Evolutionary conservation across 83 land plant species (phyloP).

Genomic region (Thuja plicata): DNA sequence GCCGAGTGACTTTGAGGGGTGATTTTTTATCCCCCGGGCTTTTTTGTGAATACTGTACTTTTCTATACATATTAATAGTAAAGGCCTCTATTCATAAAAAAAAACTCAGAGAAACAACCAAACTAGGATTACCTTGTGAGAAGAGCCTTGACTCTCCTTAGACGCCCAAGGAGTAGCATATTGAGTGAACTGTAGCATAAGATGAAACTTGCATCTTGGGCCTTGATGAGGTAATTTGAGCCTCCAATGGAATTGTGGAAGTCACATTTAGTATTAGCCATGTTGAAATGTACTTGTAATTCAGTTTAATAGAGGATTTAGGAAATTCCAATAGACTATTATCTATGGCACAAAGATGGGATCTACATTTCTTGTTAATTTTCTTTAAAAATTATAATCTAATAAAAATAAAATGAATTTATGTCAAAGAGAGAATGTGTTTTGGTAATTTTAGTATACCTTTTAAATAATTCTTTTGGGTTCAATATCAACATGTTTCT

Average conservation of each 20-base stretch:
- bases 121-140: slow-evolving; percentile 28
- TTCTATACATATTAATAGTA: no score
- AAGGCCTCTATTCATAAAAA: no score
- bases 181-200: slow-evolving; percentile 26
- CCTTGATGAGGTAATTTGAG: slow-evolving; percentile 14
- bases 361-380: no score
- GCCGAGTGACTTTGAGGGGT: no score
- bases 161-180: slow-evolving; percentile 38
- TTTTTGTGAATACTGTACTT: no score
- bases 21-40: no score
- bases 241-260: slow-evolving; percentile 33
- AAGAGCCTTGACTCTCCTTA: slow-evolving; percentile 27
- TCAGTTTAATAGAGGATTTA: background rate
- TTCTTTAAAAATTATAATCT: no score
- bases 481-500: slow-evolving; percentile 23
- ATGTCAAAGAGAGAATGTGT: background rate
- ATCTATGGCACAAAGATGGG: no score
- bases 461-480: slow-evolving; percentile 17
- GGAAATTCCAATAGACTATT: no score
- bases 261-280: slow-evolving; percentile 27
- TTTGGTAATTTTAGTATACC: slow-evolving; percentile 9
- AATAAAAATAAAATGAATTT: no score
- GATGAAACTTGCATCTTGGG: slow-evolving; percentile 14
- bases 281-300: slow-evolving; percentile 25
- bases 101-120: background rate